phyloP scores from a whole-genome alignment of 164 flowering plant genomes.

The Litsea cubeba region DNA sequence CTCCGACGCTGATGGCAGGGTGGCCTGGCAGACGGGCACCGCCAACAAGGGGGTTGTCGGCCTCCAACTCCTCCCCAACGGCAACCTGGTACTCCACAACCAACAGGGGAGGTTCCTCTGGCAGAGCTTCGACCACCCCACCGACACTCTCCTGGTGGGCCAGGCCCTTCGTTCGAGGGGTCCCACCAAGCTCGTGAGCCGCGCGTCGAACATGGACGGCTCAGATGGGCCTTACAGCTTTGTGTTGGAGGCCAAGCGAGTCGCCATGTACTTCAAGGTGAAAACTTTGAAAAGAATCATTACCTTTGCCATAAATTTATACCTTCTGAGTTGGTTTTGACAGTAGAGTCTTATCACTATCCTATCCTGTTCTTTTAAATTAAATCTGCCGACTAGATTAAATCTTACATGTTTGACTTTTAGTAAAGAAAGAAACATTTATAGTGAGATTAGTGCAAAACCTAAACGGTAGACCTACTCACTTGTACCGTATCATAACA shows the following conservation, averaged over 20 bases:
- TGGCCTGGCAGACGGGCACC: slow-evolving; percentile 31
- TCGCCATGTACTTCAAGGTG: slow-evolving; percentile 12
- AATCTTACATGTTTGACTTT: too few species aligned
- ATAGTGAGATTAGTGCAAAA: too few species aligned
- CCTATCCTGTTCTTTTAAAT: too few species aligned
- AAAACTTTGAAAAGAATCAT: too few species aligned
- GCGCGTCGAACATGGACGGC: slow-evolving; percentile 13
- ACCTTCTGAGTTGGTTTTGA: too few species aligned
- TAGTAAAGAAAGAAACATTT: too few species aligned
- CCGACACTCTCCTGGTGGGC: slow-evolving; percentile 33
- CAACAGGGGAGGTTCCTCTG: slow-evolving; percentile 21
- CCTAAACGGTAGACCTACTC: too few species aligned
- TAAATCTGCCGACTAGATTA: too few species aligned
- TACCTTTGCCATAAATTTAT: too few species aligned
- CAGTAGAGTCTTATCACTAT: too few species aligned
- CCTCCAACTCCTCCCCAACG: slow-evolving; percentile 17
- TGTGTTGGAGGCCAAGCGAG: slow-evolving; percentile 11
- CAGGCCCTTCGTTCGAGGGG: slow-evolving; percentile 13
- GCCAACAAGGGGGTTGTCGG: slow-evolving; percentile 29
- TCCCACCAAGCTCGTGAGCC: slow-evolving; percentile 20
- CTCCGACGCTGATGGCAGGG: slow-evolving; percentile 24
- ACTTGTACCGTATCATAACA: too few species aligned
- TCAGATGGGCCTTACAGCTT: slow-evolving; percentile 27
- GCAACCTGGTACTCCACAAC: slow-evolving; percentile 30
- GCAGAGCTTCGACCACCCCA: slow-evolving; percentile 35